Evolutionary conservation across 345 rosid species (phyloP), one percentile per base, ranked within the genome.

Genomic region (Stellera chamaejasme): DNA sequence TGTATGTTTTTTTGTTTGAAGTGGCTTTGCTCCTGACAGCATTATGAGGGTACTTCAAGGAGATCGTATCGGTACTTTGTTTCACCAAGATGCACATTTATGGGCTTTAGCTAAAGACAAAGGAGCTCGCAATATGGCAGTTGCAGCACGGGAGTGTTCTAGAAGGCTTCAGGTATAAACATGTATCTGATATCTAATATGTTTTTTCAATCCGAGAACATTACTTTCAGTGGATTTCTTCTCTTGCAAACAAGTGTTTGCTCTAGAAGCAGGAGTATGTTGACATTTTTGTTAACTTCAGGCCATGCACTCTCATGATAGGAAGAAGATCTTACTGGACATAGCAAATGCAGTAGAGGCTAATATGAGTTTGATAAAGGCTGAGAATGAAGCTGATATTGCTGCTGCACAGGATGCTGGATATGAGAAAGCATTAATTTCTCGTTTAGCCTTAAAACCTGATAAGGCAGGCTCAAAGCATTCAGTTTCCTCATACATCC

Each of bases 91-190:
- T 72, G 95, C 97, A 42, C 90, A 83, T 72, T 28, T 77, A 52
- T 94, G 89, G 92, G 75, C 58, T 52, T 72, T 79, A 1, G 36
- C 58, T 58, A 76, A 78, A 50, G 97, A 82, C 61, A 66, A 79
- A 26, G 61, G 75, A 61, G 85, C 82, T 14, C 82, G 82, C 48
- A 85, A 85, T 26, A 87, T 90, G 99, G 99, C 97, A 61, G 82
- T 85, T 61, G 90, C 88, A 45, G 96, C 97, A 25, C 85, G 95
- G 75, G 99, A 94, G 56, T 70, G 93, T 72, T 83, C 99, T 50
- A 80, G 96, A 62, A 71, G 71, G 69, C 95, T 87, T 64, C 97
- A 94, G 96, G 99, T 93, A 72, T 26, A 43, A 51, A 43, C 42
- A 47, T 48, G 75, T 55, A 46, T 48, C 45, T 36, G 47, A 15